phyloP scores from a whole-genome alignment of 108 stramenopile species.

The Cyclotella baltica region DNA sequence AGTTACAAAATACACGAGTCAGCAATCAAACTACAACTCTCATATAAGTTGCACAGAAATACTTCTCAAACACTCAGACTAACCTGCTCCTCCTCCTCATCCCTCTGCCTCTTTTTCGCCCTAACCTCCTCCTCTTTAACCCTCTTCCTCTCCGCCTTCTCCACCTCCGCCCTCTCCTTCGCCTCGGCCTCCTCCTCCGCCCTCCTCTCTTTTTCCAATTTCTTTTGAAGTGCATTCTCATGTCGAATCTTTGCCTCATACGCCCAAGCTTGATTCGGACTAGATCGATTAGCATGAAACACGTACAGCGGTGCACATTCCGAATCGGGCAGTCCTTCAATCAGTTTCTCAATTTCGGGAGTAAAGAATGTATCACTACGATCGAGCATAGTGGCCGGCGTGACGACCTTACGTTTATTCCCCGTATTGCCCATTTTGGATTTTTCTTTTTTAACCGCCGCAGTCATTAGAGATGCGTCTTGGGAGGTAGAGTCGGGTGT shows the following conservation, averaged over 20 bases:
- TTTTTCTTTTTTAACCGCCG: conserved; percentile 78
- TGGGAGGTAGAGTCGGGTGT: conserved; percentile 47
- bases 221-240: conserved; percentile 57
- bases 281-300: conserved; percentile 64
- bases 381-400: conserved; percentile 66
- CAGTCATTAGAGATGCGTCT: conserved; percentile 69
- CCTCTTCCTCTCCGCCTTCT: conserved; percentile 64
- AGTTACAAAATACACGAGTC: background rate
- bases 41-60: too few relatives aligned
- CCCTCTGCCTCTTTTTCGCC: conserved; percentile 64
- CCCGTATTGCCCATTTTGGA: conserved; percentile 87
- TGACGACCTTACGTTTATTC: conserved; percentile 81
- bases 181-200: conserved; percentile 17
- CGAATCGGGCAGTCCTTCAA: conserved; percentile 86
- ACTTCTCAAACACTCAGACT: too few relatives aligned
- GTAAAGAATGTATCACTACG: conserved; percentile 84
- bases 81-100: conserved; percentile 73
- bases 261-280: conserved; percentile 61
- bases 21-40: background rate
- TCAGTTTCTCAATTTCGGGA: conserved; percentile 68
- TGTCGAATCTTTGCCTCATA: conserved; percentile 64
- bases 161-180: conserved; percentile 52
- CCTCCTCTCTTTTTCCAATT: conserved; percentile 38
- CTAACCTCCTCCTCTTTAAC: conserved; percentile 68
- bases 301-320: conserved; percentile 73